Base-by-base conservation (phyloP, 179 eudicot species). In the Carnegiea gigantea region DNA sequence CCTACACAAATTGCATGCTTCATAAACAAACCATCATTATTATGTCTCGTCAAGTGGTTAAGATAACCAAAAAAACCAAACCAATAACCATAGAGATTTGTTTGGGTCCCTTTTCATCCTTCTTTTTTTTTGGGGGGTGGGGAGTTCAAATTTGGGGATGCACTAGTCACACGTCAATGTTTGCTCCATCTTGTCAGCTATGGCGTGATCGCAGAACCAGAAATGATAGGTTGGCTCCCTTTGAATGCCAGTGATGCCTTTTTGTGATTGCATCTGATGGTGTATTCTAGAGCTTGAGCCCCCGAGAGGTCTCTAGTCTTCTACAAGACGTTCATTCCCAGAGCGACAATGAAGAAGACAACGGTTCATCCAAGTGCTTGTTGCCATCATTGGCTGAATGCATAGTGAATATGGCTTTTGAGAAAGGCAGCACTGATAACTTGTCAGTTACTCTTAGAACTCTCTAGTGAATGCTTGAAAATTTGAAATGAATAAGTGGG, bases 231-330 rank as follows among this genome's bases (percentile, higher is more conserved):
- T 33, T 88, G 90, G 88, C 77, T 43, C 60, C 48, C n/a, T 73
- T 57, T 88, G 80, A 74, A 74, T 14, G 70, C 76, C 46, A 75
- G 70, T 14, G 85, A 86, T 71, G 78, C 79, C 51, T 86, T 57
- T 71, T 84, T 67, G 83, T 84, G 57, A 79, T 88, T 51, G 86
- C 84, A 53, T 81, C 89, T 26, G 89, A 86, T 70, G 89, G 89
- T 62, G 84, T 86, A 70, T 88, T 84, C 13, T 86, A 86, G 57
- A 70, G 80, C n/a, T 33, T 77, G 77, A 78, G 74, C 28, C 59
- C 82, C 21, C 80, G 72, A 18, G 81, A 82, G 26, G 86, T 84
- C 62, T 86, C 88, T 62, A 79, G 43, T 75, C 83, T 82, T 23
- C 28, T 79, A 44, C n/a, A 67, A 38, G 33, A 30, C 33, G 77